These are phyloP conservation scores for Fusarium palustre DNA, from an alignment of 2,329 filamentous ascomycete genomes.

Conservation along the genomic window DNA sequence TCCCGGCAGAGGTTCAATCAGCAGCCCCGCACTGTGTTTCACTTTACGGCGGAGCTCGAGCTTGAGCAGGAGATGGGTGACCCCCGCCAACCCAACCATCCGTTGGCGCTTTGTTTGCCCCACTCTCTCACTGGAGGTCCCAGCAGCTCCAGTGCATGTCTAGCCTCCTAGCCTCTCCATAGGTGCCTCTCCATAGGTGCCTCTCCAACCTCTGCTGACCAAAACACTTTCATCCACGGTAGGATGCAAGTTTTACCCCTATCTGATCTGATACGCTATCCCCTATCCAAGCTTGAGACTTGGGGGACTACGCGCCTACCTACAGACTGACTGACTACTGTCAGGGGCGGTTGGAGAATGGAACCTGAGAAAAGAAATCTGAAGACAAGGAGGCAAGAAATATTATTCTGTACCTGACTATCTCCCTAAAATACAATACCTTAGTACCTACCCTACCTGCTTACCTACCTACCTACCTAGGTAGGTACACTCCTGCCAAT, in stretches of 20 bases:
- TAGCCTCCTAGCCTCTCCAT: not conserved
- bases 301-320: not conserved
- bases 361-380: constrained; percentile 13
- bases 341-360: constrained; percentile 35
- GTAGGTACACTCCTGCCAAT: constrained; percentile 11
- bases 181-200: not conserved
- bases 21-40: constrained; percentile 41
- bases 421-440: not conserved
- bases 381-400: constrained; percentile 10
- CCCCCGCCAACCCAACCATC: constrained; percentile 14
- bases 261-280: constrained; percentile 41
- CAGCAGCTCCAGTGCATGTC: not conserved
- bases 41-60: constrained; percentile 16
- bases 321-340: constrained; percentile 12
- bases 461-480: too few relatives aligned
- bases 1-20: not conserved
- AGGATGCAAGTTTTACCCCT: constrained; percentile 32
- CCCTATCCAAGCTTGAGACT: constrained; percentile 41
- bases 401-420: constrained; percentile 19
- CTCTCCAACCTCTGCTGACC: constrained; percentile 12
- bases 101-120: constrained; percentile 24
- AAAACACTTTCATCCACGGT: constrained; percentile 31
- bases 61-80: not conserved
- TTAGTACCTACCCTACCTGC: not conserved
- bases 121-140: constrained; percentile 14